Percentiles rank a stretch among this genome's conserved stretches.
These are phyloP conservation scores for Fusarium sp. DNA, from an alignment of 2,329 filamentous ascomycete species.

Conservation along the genomic window DNA sequence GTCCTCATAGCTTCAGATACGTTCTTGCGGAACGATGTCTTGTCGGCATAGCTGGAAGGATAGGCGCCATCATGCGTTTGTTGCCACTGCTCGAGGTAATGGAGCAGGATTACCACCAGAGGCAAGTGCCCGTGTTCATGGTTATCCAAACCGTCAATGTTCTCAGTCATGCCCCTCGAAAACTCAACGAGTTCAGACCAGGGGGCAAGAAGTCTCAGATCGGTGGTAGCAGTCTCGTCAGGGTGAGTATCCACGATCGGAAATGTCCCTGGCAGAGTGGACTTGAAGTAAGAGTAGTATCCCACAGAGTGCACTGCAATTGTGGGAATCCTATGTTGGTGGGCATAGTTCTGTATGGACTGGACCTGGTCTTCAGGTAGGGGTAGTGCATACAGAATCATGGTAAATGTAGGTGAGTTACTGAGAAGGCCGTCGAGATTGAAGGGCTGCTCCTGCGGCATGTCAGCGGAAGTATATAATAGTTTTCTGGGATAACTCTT, in stretches of 20 bases:
- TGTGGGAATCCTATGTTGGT: slow-evolving; percentile 74
- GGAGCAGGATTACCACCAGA: slow-evolving; percentile 83
- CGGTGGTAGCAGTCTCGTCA: slow-evolving; percentile 84
- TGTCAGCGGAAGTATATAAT: slow-evolving; percentile 10
- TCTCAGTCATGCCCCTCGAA: slow-evolving; percentile 71
- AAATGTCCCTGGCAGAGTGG: slow-evolving; percentile 81
- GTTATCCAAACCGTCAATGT: slow-evolving; percentile 76
- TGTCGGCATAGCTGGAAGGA: slow-evolving; percentile 84
- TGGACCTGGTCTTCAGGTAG: slow-evolving; percentile 58
- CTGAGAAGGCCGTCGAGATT: slow-evolving; percentile 58
- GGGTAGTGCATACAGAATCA: slow-evolving; percentile 67
- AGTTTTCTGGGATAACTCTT: background rate
- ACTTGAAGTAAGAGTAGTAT: slow-evolving; percentile 91
- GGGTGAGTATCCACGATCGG: slow-evolving; percentile 97
- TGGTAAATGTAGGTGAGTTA: slow-evolving; percentile 59
- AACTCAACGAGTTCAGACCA: slow-evolving; percentile 86
- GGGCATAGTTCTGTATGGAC: slow-evolving; percentile 61
- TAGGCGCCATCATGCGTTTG: slow-evolving; percentile 72
- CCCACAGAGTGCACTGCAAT: slow-evolving; percentile 90
- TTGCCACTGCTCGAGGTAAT: slow-evolving; percentile 88
- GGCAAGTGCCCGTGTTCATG: slow-evolving; percentile 94
- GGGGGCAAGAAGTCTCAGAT: slow-evolving; percentile 84
- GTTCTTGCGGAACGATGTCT: slow-evolving; percentile 80
- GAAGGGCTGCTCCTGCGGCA: slow-evolving; percentile 46
- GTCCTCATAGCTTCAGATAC: slow-evolving; percentile 76